Conservation (phyloP, 805 yeast species). For the Candida tibetensis region DNA sequence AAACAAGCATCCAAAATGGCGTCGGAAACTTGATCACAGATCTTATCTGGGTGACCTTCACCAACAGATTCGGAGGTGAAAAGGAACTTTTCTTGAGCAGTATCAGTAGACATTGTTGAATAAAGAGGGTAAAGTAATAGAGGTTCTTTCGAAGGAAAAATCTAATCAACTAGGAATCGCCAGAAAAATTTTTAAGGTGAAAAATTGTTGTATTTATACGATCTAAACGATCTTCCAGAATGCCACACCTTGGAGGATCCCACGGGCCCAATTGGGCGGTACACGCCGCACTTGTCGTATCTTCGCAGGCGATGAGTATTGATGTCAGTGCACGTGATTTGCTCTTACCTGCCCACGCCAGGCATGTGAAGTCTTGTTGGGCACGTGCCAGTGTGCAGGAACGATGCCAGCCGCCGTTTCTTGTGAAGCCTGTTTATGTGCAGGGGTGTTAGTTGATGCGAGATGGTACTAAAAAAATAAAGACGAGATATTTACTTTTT, state of each 20-base stretch:
- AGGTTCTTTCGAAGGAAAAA: neutral
- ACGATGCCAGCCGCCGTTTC: too few relatives aligned
- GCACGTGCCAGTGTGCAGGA: too few relatives aligned
- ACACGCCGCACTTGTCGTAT: too few relatives aligned
- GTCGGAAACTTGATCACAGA: slow-evolving; percentile 98
- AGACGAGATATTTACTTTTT: too few relatives aligned
- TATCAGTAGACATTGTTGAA: slow-evolving; percentile 7
- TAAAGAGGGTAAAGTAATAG: neutral
- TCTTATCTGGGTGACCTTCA: slow-evolving; percentile 94
- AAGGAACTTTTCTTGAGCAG: slow-evolving; percentile 43
- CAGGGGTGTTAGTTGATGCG: too few relatives aligned
- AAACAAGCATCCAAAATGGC: slow-evolving; percentile 98
- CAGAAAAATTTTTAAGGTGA: neutral
- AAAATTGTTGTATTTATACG: slow-evolving; percentile 6
- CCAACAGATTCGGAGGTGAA: slow-evolving; percentile 89
- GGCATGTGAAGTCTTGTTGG: too few relatives aligned
- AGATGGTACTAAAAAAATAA: too few relatives aligned
- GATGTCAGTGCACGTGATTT: too few relatives aligned
- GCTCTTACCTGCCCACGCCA: too few relatives aligned
- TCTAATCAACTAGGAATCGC: neutral
- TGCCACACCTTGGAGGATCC: slow-evolving; percentile 4
- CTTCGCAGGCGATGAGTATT: too few relatives aligned
- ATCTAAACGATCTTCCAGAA: neutral
- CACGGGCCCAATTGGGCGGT: slow-evolving; percentile 1
- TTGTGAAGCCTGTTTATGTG: too few relatives aligned